Conservation (phyloP, 176 grass and related monocot genomes). For the Aegilops bicornis region DNA sequence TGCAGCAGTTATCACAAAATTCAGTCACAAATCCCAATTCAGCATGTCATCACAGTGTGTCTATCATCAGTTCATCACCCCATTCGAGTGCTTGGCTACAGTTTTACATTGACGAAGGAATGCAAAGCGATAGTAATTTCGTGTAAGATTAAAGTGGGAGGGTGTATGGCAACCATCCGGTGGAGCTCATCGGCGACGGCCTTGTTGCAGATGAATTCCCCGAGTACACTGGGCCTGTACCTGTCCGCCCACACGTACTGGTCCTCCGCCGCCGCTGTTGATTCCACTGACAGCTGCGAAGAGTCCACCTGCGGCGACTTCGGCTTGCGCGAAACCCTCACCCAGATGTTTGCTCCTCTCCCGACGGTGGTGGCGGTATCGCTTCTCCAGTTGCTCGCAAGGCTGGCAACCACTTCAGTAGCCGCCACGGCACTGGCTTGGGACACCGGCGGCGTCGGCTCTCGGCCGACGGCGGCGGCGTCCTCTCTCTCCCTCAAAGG, state of each 20-base stretch:
- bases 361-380: constrained; percentile 1
- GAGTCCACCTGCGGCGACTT: constrained; percentile 10
- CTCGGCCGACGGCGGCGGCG: background rate
- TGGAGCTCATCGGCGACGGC: constrained; percentile 31
- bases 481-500: constrained; percentile 66
- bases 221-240: constrained; percentile 46
- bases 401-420: background rate
- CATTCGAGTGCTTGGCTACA: background rate
- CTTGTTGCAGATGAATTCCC: constrained; percentile 66
- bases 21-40: background rate
- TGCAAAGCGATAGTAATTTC: background rate
- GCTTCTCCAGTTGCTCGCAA: background rate
- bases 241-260: constrained; percentile 61
- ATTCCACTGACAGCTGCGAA: background rate
- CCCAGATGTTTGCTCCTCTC: constrained; percentile 22
- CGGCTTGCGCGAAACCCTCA: constrained; percentile 5
- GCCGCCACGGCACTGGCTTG: background rate
- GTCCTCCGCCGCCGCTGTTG: background rate
- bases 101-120: background rate
- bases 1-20: constrained; percentile 21
- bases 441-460: background rate
- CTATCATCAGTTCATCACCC: background rate
- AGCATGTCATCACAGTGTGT: background rate
- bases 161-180: constrained; percentile 36
- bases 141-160: background rate